Conservation (phyloP, 192 early-diverging fungal genomes). For the Paraglomus brasilianum region DNA sequence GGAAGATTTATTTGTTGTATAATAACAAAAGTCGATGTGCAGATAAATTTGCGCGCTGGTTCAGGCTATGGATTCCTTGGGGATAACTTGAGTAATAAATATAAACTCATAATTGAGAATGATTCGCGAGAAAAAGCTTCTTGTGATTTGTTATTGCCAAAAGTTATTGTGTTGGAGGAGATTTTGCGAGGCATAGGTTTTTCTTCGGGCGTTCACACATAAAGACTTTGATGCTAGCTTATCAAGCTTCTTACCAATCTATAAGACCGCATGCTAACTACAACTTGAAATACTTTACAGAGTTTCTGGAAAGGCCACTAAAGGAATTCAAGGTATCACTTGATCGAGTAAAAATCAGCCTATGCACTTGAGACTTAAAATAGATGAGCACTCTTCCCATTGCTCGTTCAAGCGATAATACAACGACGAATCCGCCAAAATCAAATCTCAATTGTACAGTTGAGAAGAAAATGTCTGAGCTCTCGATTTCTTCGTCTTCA, state of each 20-base stretch:
- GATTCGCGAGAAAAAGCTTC: neutral
- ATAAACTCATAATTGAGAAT: neutral
- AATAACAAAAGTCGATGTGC: too few relatives aligned
- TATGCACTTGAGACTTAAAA: too few relatives aligned
- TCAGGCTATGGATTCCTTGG: neutral
- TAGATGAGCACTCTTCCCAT: too few relatives aligned
- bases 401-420: too few relatives aligned
- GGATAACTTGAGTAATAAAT: neutral
- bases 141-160: neutral
- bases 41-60: neutral
- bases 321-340: constrained; percentile 8
- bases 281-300: constrained; percentile 1
- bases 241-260: neutral
- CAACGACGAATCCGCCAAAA: too few relatives aligned
- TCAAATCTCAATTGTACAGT: too few relatives aligned
- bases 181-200: neutral
- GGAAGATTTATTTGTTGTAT: too few relatives aligned
- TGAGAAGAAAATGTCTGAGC: too few relatives aligned
- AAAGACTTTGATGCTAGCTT: neutral
- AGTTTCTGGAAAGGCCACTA: neutral
- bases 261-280: constrained; percentile 7
- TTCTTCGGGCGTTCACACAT: neutral
- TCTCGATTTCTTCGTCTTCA: too few relatives aligned
- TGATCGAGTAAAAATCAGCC: neutral
- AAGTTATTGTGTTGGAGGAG: constrained; percentile 1